Conservation (phyloP, 768 basidiomycete species). For the Hericium rajendrae region DNA sequence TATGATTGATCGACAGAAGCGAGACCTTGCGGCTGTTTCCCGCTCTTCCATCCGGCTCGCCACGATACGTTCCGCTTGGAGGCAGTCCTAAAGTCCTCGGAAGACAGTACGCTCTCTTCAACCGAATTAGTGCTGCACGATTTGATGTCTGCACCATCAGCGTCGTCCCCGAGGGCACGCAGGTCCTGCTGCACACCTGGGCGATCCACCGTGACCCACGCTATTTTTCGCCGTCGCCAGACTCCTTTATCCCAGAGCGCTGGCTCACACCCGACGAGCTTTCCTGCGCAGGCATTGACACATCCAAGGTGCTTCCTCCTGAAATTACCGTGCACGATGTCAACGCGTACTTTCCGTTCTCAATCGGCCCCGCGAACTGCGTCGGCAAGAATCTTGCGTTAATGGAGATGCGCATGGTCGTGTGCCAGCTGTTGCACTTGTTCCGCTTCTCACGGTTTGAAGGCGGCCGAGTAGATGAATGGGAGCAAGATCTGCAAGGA, state of each 20-base stretch:
- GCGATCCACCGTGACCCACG: slow-evolving; percentile 11
- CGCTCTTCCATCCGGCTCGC: not conserved
- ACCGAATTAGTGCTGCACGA: too few relatives aligned
- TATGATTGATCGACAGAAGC: not conserved
- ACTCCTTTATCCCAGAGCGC: slow-evolving; percentile 12
- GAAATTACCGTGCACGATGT: not conserved
- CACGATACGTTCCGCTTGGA: not conserved
- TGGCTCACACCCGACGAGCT: slow-evolving; percentile 3
- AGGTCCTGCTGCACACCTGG: slow-evolving; percentile 8
- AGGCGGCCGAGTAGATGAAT: not conserved
- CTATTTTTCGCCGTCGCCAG: slow-evolving; percentile 8
- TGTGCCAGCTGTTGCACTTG: slow-evolving; percentile 5
- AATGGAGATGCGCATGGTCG: slow-evolving; percentile 4
- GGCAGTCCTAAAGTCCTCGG: not conserved
- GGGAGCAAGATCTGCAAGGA: slow-evolving; percentile 1
- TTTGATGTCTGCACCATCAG: not conserved
- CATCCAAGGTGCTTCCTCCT: too few relatives aligned
- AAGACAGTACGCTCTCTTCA: not conserved
- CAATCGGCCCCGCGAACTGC: slow-evolving; percentile 13
- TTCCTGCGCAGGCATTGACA: too few relatives aligned
- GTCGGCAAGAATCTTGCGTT: slow-evolving; percentile 13
- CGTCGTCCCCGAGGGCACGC: slow-evolving; percentile 10
- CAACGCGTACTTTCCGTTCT: slow-evolving; percentile 10
- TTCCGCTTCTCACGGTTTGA: slow-evolving; percentile 8
- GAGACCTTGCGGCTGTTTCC: not conserved